Evolutionary conservation across 2,329 filamentous ascomycete genomes (phyloP), one percentile per base, ranked within the genome.

Genomic region (Ramularia collo-cygni): DNA sequence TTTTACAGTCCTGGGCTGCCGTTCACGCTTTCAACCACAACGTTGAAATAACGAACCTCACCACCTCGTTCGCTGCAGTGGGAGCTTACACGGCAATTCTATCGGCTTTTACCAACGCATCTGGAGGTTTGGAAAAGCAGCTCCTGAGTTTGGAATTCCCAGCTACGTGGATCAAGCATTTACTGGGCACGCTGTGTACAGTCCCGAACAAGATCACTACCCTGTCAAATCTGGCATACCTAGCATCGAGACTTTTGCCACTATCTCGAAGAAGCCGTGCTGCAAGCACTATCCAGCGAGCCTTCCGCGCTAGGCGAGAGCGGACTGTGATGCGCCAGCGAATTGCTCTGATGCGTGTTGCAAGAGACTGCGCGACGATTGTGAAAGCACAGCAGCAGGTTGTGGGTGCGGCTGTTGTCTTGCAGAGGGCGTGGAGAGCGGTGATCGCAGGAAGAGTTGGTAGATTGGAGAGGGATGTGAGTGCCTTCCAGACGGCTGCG

Each of bases 1-100:
- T 76, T n/a, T 66, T 81, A 10, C 68, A 70, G 33, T 58, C 61
- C n/a, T 82, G 77, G 78, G 71, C 75, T 2, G 60, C 64, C 26
- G 64, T 63, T 13, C 65, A 79, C 35, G 39, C 37, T 21, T 17
- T 30, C 19, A 28, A 34, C 33, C 14, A 27, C 28, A 37, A 30
- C 4, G 10, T 47, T 73, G 5, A 60, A 4, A 33, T 79, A 27
- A 56, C 64, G 9, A 80, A 80, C 39, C 60, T 80, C 41, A 77
- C 71, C 1, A 77, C 74, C 5, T 72, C 69, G 33, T 79, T 81
- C 53, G 66, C 75, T 4, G 67, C 77, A 47, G 71, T 70, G 14
- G 64, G 58, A 31, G 66, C 75, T 12, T 72, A 80, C 37, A 65
- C 67, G 40, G 67, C 68, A 6, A 76, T 81, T 35, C 64, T 81